Conservation (phyloP, 441 rosid species). For the Manihot esculenta region DNA sequence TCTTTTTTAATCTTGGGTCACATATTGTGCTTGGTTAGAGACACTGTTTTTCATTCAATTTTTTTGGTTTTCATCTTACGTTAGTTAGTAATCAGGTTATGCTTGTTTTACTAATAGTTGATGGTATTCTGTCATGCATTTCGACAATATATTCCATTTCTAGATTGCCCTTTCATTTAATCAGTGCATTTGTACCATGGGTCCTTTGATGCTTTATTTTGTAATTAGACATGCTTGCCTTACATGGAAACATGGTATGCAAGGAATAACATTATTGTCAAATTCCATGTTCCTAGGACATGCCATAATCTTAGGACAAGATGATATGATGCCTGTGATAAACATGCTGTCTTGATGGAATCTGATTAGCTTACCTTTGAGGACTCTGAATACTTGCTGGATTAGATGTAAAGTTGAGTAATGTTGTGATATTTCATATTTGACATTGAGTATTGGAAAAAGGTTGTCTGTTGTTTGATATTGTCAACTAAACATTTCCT, state of each 20-base stretch:
- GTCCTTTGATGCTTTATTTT: background rate
- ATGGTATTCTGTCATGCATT: background rate
- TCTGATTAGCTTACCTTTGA: background rate
- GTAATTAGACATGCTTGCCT: background rate
- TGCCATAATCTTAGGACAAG: background rate
- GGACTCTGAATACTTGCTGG: slow-evolving; percentile 1
- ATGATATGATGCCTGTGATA: background rate
- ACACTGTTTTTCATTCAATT: background rate
- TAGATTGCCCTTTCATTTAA: background rate
- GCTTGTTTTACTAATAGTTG: no score
- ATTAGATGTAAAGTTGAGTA: background rate
- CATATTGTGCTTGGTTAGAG: background rate
- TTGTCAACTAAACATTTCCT: background rate
- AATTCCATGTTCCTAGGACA: background rate
- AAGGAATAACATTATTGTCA: background rate
- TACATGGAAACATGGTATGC: background rate
- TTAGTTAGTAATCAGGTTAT: background rate
- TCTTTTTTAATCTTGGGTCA: background rate
- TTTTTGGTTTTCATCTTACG: background rate
- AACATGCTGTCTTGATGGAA: background rate
- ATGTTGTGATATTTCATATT: background rate
- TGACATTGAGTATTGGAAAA: background rate
- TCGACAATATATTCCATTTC: background rate
- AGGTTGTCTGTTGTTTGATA: background rate
- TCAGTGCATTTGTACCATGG: background rate